Conservation (phyloP, 139 green algal species). For the Limnomonas spitsbergensis region DNA sequence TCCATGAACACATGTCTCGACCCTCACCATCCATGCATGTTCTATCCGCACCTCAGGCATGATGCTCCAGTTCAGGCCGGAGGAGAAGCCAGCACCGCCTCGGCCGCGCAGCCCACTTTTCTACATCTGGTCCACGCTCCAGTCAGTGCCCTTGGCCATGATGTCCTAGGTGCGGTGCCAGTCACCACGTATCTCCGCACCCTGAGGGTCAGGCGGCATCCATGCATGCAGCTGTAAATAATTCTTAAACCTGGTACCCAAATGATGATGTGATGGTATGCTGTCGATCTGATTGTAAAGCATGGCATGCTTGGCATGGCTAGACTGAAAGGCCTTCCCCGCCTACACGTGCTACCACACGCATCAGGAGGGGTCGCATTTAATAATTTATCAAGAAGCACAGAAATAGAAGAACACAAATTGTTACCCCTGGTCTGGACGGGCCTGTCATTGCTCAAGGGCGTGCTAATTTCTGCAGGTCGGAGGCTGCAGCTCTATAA, state of each 20-base stretch:
- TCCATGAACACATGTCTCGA: too few relatives aligned
- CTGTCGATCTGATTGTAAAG: too few relatives aligned
- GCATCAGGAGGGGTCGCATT: too few relatives aligned
- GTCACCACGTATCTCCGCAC: constrained; percentile 62
- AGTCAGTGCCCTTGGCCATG: constrained; percentile 85
- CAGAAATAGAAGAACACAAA: neutral
- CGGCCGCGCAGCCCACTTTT: constrained; percentile 88
- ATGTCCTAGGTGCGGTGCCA: constrained; percentile 90
- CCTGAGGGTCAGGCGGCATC: too few relatives aligned
- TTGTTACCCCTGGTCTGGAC: neutral
- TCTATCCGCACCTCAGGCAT: constrained; percentile 88
- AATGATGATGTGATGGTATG: too few relatives aligned
- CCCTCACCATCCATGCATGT: too few relatives aligned
- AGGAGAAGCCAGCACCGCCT: constrained; percentile 94
- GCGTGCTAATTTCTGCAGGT: neutral
- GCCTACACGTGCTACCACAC: too few relatives aligned
- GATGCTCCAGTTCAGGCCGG: constrained; percentile 95
- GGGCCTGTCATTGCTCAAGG: neutral
- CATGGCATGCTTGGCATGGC: too few relatives aligned
- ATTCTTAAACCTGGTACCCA: too few relatives aligned
- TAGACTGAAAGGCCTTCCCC: too few relatives aligned
- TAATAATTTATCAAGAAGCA: too few relatives aligned
- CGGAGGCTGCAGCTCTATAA: neutral
- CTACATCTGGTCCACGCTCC: constrained; percentile 98
- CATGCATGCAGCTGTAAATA: too few relatives aligned